Evolutionary conservation across 2,329 filamentous ascomycete genomes (phyloP).

Genomic region (Aspergillus unguis): DNA sequence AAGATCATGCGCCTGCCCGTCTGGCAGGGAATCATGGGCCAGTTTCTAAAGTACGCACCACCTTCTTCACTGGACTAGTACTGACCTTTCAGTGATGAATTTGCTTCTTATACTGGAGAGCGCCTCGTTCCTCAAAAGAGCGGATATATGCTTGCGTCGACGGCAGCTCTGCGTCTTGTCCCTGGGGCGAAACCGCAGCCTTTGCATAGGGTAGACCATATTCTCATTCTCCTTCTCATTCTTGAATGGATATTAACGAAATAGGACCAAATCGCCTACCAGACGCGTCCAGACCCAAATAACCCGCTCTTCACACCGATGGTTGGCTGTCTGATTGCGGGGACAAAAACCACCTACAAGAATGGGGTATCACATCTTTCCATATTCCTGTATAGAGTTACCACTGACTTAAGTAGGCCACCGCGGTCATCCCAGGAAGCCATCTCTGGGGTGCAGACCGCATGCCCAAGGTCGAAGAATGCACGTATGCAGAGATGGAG

Average conservation of each 20-base stretch:
- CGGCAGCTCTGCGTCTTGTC: conserved; percentile 2
- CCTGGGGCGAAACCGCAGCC: conserved; percentile 8
- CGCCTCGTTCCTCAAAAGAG: conserved; percentile 7
- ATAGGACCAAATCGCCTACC: conserved; percentile 9
- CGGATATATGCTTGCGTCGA: conserved; percentile 8
- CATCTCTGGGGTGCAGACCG: conserved; percentile 5
- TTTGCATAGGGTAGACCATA: not conserved
- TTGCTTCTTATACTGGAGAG: conserved; percentile 3
- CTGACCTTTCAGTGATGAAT: conserved; percentile 2
- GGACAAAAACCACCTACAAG: conserved; percentile 1
- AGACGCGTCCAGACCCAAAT: conserved; percentile 1
- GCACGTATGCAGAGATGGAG: conserved; percentile 9
- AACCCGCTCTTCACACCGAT: conserved; percentile 8
- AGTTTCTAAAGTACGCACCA: not conserved
- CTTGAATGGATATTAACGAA: not conserved
- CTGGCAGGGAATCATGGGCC: conserved; percentile 5
- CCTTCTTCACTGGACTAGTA: not conserved
- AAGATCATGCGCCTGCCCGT: conserved; percentile 5
- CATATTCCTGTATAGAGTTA: no score
- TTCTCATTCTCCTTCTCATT: not conserved
- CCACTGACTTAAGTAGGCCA: not conserved
- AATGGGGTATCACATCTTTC: not conserved
- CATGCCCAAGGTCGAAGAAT: conserved; percentile 6
- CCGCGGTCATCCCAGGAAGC: conserved; percentile 5
- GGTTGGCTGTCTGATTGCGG: conserved; percentile 8